Evolutionary conservation across 768 basidiomycete genomes (phyloP), one percentile per base, ranked within the genome.

Genomic region (Pholiota molesta): DNA sequence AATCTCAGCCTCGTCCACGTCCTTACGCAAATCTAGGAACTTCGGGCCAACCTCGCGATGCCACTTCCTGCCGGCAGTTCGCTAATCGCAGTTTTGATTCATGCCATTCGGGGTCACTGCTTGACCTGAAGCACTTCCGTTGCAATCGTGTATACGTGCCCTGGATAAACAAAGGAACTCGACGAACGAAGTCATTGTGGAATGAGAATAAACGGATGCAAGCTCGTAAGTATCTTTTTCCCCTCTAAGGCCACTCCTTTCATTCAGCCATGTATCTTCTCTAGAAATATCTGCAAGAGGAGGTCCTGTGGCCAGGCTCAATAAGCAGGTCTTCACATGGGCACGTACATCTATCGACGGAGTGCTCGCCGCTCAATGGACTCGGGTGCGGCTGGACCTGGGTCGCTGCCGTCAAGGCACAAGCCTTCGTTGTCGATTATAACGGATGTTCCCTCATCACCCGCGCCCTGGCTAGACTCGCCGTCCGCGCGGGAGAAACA

Each of bases 131-230:
- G 13, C 81, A 83, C 62, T 73, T 73, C 51, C 72, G 75, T 0
- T 83, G 81, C 58, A 81, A 83, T 60, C 71, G 77, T 17, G 77
- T 81, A 2, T 82, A 77, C 49, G 78, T 81, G 0, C 82, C 82
- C 0, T 83, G 80, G 80, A 61, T 77, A 2, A 80, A 77, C 39
- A 81, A 81, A 63, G 80, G 79, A 14, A 71, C 65, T 31, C 66
- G 81, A 6, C 67, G 71, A 37, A 77, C 78, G 33, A 69, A 75
- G 44, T 69, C 74, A 6, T 62, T 62, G 39, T 72, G 73, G 74
- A 78, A 77, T 40, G 55, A 54, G 8, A 75, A 70, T 26, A 71
- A 60, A 9, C 63, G 68, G 11, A 47, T 58, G 28, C 40, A 52
- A 31, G 65, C 67, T 21, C 61, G 67, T 68, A 44, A 49, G 64